Conservation (phyloP, 2,329 filamentous ascomycete genomes). For the Leptographium lundbergii region DNA sequence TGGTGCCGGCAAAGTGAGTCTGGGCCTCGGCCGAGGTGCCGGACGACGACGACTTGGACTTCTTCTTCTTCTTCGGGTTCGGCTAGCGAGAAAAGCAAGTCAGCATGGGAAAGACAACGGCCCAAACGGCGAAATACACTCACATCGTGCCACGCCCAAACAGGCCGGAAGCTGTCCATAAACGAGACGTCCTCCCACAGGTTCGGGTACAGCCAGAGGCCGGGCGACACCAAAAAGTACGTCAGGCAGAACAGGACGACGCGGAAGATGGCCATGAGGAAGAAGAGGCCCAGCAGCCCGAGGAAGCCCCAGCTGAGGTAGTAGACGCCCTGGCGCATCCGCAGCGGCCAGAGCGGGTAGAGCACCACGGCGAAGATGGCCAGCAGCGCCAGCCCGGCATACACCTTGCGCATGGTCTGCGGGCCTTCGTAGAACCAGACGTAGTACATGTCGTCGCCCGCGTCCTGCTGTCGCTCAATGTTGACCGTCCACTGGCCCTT, state of each 20-base stretch:
- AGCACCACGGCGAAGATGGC: conserved; percentile 81
- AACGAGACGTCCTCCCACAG: conserved; percentile 98
- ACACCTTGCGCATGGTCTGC: conserved; percentile 87
- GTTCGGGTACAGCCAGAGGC: conserved; percentile 97
- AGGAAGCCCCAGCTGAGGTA: conserved; percentile 93
- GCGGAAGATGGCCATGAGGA: conserved; percentile 93
- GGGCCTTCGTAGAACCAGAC: conserved; percentile 93
- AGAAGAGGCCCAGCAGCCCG: conserved; percentile 82
- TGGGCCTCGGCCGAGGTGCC: conserved; percentile 23
- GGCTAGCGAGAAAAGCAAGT: conserved; percentile 10
- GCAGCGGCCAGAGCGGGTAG: conserved; percentile 91
- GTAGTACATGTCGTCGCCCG: conserved; percentile 79
- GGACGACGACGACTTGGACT: conserved; percentile 25
- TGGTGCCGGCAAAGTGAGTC: conserved; percentile 35
- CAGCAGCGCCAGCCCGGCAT: conserved; percentile 70
- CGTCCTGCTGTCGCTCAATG: conserved; percentile 93
- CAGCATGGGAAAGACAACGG: not conserved
- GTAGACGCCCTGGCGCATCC: conserved; percentile 87
- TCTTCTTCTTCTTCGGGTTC: conserved; percentile 46
- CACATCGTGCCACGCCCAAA: conserved; percentile 98
- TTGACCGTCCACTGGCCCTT: conserved; percentile 95
- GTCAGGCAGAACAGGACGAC: conserved; percentile 90
- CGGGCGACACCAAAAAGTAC: conserved; percentile 71
- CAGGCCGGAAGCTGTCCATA: conserved; percentile 87
- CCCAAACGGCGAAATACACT: conserved; percentile 17